phyloP scores from a whole-genome alignment of 305 asterid species.

The Caryopteris hybrid region DNA sequence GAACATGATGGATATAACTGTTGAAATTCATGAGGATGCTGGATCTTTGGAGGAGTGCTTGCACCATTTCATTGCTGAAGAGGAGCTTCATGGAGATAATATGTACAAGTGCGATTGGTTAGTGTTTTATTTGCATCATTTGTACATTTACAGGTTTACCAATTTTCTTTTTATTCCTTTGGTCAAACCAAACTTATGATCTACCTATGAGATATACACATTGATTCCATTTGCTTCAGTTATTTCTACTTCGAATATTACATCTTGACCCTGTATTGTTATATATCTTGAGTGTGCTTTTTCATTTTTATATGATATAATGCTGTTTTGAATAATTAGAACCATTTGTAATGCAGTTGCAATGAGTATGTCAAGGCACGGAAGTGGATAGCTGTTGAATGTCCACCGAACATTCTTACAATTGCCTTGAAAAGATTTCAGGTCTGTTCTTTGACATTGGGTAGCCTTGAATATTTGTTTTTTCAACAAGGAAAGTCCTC shows the following conservation, averaged over 20 bases:
- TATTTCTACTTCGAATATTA: background rate
- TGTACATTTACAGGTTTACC: background rate
- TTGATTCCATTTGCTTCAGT: background rate
- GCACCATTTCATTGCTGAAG: slow-evolving; percentile 83
- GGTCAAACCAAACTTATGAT: background rate
- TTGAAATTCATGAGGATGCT: slow-evolving; percentile 88
- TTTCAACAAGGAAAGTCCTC: background rate
- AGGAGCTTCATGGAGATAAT: slow-evolving; percentile 84
- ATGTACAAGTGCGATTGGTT: slow-evolving; percentile 90
- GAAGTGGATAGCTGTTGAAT: slow-evolving; percentile 65
- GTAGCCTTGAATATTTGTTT: background rate
- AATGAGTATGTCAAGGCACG: slow-evolving; percentile 86
- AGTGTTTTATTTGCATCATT: slow-evolving; percentile 24
- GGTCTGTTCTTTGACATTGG: slow-evolving; percentile 35
- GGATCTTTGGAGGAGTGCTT: slow-evolving; percentile 86
- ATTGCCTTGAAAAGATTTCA: slow-evolving; percentile 89
- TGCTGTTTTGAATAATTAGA: slow-evolving; percentile 6
- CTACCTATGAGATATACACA: background rate
- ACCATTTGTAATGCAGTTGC: slow-evolving; percentile 55
- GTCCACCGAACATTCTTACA: slow-evolving; percentile 83
- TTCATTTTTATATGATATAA: background rate
- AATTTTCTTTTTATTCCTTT: background rate
- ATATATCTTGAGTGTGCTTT: background rate
- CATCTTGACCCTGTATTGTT: background rate
- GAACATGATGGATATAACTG: slow-evolving; percentile 95